A percentile compares a stretch with the other conserved stretches of the same genome.
These are phyloP conservation scores for Beta vulgaris DNA, from an alignment of 148 eudicot species.

Conservation along the genomic window DNA sequence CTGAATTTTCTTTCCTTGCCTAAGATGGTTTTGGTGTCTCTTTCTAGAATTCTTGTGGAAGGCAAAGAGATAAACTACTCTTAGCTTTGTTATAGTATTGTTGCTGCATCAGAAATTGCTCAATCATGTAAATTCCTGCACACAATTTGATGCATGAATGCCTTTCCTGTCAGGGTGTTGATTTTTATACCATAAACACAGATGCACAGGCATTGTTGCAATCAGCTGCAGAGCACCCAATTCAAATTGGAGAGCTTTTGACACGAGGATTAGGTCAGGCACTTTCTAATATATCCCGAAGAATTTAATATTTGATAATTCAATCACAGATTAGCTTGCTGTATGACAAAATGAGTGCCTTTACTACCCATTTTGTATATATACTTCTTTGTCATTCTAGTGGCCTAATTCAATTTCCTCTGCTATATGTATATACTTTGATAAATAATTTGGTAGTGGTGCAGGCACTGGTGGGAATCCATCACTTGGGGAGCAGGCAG, in stretches of 20 bases:
- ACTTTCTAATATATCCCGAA: constrained; percentile 11
- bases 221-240: constrained; percentile 85
- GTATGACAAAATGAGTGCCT: neutral
- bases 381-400: neutral
- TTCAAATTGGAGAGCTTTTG: constrained; percentile 96
- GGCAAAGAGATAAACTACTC: neutral
- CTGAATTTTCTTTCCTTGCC: neutral
- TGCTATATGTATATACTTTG: no score
- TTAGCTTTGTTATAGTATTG: neutral
- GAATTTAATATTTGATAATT: neutral
- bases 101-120: neutral
- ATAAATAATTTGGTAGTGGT: constrained; percentile 34
- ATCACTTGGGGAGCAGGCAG: constrained; percentile 92
- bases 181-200: constrained; percentile 95
- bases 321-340: neutral
- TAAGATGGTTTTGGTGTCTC: neutral
- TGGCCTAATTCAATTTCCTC: neutral
- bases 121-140: neutral
- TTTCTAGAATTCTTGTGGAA: neutral
- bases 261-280: constrained; percentile 95
- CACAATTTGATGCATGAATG: constrained; percentile 13
- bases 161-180: constrained; percentile 73
- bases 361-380: neutral
- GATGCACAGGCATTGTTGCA: constrained; percentile 91
- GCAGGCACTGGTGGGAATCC: constrained; percentile 99